Percentiles rank a stretch among this genome's conserved stretches.
Evolutionary conservation across 176 grass and related monocot genomes (phyloP).

Genomic region (Ensete glaucum): DNA sequence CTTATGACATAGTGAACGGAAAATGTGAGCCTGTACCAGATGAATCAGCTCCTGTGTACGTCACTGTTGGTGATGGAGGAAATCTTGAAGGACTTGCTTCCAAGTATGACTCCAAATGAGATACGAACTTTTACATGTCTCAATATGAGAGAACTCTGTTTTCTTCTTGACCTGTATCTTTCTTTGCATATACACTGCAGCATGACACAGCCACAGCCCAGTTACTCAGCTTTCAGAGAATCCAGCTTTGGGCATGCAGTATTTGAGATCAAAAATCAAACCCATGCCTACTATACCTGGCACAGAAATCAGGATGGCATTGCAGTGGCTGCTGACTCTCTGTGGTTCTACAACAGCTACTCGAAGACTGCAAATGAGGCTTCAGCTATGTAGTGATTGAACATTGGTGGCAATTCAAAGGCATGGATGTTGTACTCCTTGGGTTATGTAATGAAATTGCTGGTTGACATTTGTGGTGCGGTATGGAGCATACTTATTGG

Average conservation of each 20-base stretch:
- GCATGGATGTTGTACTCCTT: neutral
- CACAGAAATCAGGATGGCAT: constrained; percentile 78
- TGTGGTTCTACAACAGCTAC: constrained; percentile 77
- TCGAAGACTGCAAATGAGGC: constrained; percentile 15
- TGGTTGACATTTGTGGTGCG: too few relatives aligned
- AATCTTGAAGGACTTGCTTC: constrained; percentile 74
- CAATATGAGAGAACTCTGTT: neutral
- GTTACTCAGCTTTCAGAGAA: constrained; percentile 91
- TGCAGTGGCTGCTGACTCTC: constrained; percentile 48
- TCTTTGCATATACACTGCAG: constrained; percentile 24
- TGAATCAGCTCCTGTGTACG: constrained; percentile 59
- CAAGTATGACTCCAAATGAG: constrained; percentile 36
- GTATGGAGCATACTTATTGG: too few relatives aligned
- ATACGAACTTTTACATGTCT: neutral
- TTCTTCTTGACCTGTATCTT: neutral
- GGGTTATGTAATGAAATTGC: too few relatives aligned
- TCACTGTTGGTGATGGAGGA: constrained; percentile 82
- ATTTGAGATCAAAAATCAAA: constrained; percentile 80
- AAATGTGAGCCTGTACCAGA: constrained; percentile 50
- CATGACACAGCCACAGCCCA: constrained; percentile 76
- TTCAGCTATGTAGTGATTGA: neutral
- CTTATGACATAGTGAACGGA: constrained; percentile 68
- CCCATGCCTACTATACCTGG: constrained; percentile 84
- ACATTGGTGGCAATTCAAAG: neutral
- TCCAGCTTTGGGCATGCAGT: constrained; percentile 92